Evolutionary conservation across 2,329 filamentous ascomycete genomes (phyloP).

Genomic region (Ophioceras dolichostomum): DNA sequence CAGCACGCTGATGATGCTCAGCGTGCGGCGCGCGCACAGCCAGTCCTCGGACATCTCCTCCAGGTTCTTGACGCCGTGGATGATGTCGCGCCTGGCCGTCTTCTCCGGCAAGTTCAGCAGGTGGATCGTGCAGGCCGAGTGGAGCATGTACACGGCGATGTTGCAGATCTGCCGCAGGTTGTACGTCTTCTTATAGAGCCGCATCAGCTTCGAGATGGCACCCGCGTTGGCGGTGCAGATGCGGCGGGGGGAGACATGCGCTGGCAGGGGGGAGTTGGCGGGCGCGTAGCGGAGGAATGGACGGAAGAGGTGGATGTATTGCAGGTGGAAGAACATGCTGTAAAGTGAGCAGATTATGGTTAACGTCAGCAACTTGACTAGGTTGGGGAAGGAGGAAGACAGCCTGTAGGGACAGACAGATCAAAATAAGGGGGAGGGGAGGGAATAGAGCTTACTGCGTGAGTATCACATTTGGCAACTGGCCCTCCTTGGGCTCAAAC

Average conservation of each 20-base stretch:
- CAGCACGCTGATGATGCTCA: constrained; percentile 75
- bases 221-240: constrained; percentile 84
- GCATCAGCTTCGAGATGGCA: constrained; percentile 85
- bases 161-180: constrained; percentile 91
- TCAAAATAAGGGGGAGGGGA: background rate
- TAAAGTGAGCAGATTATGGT: background rate
- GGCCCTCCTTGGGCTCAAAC: constrained; percentile 79
- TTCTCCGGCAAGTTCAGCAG: constrained; percentile 88
- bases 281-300: constrained; percentile 89
- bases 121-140: constrained; percentile 91
- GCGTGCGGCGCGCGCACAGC: constrained; percentile 75
- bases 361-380: background rate
- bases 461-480: constrained; percentile 67
- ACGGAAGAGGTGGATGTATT: constrained; percentile 91
- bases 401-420: background rate
- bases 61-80: constrained; percentile 79
- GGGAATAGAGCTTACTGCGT: constrained; percentile 57
- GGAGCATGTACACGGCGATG: constrained; percentile 88
- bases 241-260: constrained; percentile 80
- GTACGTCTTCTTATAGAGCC: constrained; percentile 86
- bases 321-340: constrained; percentile 95
- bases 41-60: constrained; percentile 95
- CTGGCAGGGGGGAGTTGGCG: constrained; percentile 66
- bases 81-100: constrained; percentile 77
- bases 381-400: background rate